Conservation (phyloP, 169 alveolate species). For the Eimeria tenella region DNA sequence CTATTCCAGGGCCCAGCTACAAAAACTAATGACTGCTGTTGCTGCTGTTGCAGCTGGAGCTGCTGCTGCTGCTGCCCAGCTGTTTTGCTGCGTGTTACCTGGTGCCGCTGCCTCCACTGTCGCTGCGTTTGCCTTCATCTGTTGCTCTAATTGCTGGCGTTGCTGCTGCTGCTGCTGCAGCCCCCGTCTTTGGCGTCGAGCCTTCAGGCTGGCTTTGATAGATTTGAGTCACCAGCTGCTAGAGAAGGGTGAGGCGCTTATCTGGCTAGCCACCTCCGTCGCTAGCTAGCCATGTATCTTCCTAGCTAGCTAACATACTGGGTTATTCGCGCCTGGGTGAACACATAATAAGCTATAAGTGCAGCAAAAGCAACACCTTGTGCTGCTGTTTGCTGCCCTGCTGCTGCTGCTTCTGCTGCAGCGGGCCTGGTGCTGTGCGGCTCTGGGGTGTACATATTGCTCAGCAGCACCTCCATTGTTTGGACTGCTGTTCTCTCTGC, state of each 20-base stretch:
- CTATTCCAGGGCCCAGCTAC: neutral
- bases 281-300: neutral
- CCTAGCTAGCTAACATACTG: neutral
- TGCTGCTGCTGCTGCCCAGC: conserved; percentile 17
- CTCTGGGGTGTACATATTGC: conserved; percentile 26
- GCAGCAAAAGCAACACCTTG: neutral
- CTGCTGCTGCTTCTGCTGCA: neutral
- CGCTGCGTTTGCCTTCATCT: neutral
- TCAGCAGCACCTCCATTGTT: conserved; percentile 58
- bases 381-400: neutral
- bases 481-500: conserved; percentile 49
- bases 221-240: conserved; percentile 78
- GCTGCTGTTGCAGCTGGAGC: conserved; percentile 13
- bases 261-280: neutral
- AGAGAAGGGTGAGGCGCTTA: conserved; percentile 67
- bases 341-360: neutral
- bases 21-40: neutral
- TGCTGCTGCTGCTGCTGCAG: neutral
- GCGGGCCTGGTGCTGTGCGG: conserved; percentile 61
- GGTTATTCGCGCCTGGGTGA: no score
- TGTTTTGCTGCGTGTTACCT: neutral
- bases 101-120: neutral
- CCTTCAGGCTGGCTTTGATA: conserved; percentile 72
- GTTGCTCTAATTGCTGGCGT: neutral
- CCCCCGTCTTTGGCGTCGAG: conserved; percentile 74